Percentiles rank a stretch among this genome's conserved stretches.
phyloP scores from a whole-genome alignment of 768 basidiomycete species.

The Nidularia pulvinata region DNA sequence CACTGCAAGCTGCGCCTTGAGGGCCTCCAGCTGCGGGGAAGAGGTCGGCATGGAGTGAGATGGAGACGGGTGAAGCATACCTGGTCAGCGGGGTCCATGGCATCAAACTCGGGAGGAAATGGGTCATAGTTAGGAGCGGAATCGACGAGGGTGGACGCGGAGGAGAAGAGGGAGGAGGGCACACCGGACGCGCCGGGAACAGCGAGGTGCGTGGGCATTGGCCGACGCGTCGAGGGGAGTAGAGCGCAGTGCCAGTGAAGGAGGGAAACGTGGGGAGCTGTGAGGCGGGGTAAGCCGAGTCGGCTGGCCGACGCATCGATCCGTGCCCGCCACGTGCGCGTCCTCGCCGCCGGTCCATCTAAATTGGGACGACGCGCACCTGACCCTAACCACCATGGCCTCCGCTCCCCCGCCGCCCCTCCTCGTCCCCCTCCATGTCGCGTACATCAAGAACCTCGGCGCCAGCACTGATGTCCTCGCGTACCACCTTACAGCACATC shows the following conservation, averaged over 20 bases:
- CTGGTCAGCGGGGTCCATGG: conserved; percentile 45
- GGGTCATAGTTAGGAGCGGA: neutral
- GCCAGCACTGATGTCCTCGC: conserved; percentile 76
- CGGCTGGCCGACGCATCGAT: too few species aligned
- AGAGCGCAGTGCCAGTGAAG: too few species aligned
- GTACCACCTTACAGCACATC: conserved; percentile 91
- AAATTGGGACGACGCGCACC: too few species aligned
- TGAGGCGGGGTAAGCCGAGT: too few species aligned
- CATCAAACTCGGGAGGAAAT: conserved; percentile 39
- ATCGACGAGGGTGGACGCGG: neutral
- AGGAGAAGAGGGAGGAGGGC: neutral
- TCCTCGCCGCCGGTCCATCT: too few species aligned
- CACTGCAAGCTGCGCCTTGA: conserved; percentile 69
- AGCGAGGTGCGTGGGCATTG: neutral
- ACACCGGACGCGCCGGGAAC: neutral
- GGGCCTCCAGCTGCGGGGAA: conserved; percentile 53
- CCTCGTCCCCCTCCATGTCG: conserved; percentile 63
- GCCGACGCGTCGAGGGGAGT: neutral
- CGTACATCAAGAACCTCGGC: conserved; percentile 76
- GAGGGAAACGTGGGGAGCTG: too few species aligned
- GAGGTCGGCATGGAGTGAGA: neutral
- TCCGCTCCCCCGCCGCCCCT: conserved; percentile 6
- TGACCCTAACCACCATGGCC: neutral
- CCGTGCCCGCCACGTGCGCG: too few species aligned
- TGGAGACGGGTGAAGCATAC: conserved; percentile 16